phyloP scores from a whole-genome alignment of 805 yeast genomes.

The Saturnispora saitoi region DNA sequence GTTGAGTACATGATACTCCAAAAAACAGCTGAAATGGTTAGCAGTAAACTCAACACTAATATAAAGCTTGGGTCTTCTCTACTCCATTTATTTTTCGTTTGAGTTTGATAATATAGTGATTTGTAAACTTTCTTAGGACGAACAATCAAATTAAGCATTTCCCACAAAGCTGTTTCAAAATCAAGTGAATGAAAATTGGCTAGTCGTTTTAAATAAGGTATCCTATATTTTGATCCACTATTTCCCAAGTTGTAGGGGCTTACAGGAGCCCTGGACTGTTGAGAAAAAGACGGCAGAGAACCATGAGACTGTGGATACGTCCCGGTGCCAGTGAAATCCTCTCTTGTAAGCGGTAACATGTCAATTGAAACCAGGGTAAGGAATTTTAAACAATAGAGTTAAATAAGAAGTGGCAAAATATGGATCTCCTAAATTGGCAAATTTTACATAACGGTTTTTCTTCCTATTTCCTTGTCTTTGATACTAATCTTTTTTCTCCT shows the following conservation, averaged over 20 bases:
- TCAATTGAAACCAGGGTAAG: background rate
- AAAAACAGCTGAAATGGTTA: slow-evolving; percentile 69
- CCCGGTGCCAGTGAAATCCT: slow-evolving; percentile 12
- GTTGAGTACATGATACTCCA: slow-evolving; percentile 86
- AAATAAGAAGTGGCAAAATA: background rate
- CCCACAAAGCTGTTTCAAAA: slow-evolving; percentile 92
- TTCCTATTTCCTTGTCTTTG: background rate
- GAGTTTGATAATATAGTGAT: slow-evolving; percentile 73
- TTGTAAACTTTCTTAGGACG: slow-evolving; percentile 79
- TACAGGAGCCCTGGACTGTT: background rate
- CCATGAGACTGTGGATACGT: slow-evolving; percentile 12
- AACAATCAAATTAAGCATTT: slow-evolving; percentile 61
- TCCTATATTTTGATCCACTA: slow-evolving; percentile 13
- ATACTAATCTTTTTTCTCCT: no score
- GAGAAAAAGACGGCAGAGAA: slow-evolving; percentile 11
- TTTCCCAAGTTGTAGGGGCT: background rate
- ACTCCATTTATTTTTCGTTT: slow-evolving; percentile 71
- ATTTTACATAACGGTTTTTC: background rate
- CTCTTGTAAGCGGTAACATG: slow-evolving; percentile 15
- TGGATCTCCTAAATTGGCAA: background rate
- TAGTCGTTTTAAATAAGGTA: slow-evolving; percentile 33
- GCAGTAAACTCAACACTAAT: slow-evolving; percentile 55
- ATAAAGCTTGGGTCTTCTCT: slow-evolving; percentile 91
- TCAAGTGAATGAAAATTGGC: slow-evolving; percentile 75
- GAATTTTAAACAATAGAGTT: background rate